phyloP scores from a whole-genome alignment of 2,329 filamentous ascomycete species.

The Claviceps sp. region DNA sequence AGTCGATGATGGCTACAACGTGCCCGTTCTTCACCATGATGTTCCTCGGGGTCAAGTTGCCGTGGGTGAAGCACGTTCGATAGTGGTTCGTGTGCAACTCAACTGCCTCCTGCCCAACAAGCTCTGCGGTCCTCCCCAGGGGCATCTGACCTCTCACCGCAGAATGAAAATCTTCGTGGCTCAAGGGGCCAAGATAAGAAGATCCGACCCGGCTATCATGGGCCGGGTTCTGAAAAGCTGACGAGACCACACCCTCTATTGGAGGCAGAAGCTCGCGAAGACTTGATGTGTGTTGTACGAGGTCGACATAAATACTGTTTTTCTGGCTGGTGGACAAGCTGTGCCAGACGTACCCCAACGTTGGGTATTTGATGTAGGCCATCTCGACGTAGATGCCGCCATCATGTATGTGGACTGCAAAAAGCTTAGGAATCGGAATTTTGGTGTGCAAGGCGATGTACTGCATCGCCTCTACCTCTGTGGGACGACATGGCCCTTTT shows the following conservation, averaged over 20 bases:
- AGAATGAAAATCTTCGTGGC: conserved; percentile 14
- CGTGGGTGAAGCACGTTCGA: conserved; percentile 14
- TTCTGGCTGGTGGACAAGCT: conserved; percentile 11
- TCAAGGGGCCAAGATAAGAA: conserved; percentile 15
- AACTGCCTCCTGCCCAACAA: conserved; percentile 12
- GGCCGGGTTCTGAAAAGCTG: conserved; percentile 13
- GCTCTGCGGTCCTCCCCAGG: conserved; percentile 11
- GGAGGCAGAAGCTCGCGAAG: conserved; percentile 15
- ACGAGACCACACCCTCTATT: conserved; percentile 10
- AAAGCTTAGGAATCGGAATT: conserved; percentile 16
- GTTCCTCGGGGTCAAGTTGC: conserved; percentile 14
- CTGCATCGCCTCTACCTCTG: conserved; percentile 18
- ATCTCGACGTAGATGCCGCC: conserved; percentile 15
- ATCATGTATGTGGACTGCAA: conserved; percentile 11
- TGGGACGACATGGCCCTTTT: conserved; percentile 16
- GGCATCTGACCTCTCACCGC: conserved; percentile 10
- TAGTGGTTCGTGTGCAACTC: conserved; percentile 13
- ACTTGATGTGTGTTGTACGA: conserved; percentile 11
- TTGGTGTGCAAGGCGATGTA: conserved; percentile 15
- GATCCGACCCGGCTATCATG: conserved; percentile 14
- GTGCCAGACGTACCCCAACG: conserved; percentile 10
- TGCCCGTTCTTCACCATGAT: conserved; percentile 15
- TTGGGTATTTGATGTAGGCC: conserved; percentile 11
- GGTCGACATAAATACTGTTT: conserved; percentile 10
- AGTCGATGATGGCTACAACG: conserved; percentile 18